A percentile compares a stretch with the other conserved stretches of the same genome.
These are phyloP conservation scores for Mycena capillaripes DNA, from an alignment of 768 basidiomycete species.

Conservation along the genomic window DNA sequence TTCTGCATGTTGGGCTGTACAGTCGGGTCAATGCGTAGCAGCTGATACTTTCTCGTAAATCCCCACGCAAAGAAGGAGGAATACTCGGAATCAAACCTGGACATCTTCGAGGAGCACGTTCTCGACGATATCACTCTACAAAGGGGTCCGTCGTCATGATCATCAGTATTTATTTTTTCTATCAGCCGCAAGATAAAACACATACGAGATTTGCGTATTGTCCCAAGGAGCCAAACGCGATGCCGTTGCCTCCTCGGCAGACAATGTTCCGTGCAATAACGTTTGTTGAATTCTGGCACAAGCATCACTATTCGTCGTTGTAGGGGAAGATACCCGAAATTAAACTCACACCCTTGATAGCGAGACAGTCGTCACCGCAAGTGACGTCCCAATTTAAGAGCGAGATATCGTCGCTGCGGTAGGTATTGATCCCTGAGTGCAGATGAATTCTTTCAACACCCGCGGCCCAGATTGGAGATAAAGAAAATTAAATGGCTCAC, in stretches of 20 bases:
- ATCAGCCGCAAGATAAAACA: constrained; percentile 4
- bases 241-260: constrained; percentile 72
- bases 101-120: constrained; percentile 65
- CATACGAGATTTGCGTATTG: constrained; percentile 66
- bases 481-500: neutral
- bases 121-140: constrained; percentile 64
- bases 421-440: constrained; percentile 59
- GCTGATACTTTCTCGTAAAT: constrained; percentile 41
- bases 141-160: no score
- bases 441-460: neutral
- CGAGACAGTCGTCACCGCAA: constrained; percentile 73
- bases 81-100: constrained; percentile 44
- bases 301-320: neutral
- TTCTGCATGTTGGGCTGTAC: constrained; percentile 69
- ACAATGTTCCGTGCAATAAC: constrained; percentile 61
- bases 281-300: constrained; percentile 67
- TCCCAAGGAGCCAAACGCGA: constrained; percentile 73
- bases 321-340: neutral
- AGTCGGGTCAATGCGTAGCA: constrained; percentile 60
- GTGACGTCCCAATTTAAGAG: constrained; percentile 72
- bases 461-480: neutral
- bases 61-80: neutral
- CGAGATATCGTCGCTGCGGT: constrained; percentile 60
- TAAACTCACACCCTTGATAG: constrained; percentile 68
- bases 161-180: neutral